Evolutionary conservation across 2,329 filamentous ascomycete species (phyloP).

Genomic region (Fusarium algeriense): DNA sequence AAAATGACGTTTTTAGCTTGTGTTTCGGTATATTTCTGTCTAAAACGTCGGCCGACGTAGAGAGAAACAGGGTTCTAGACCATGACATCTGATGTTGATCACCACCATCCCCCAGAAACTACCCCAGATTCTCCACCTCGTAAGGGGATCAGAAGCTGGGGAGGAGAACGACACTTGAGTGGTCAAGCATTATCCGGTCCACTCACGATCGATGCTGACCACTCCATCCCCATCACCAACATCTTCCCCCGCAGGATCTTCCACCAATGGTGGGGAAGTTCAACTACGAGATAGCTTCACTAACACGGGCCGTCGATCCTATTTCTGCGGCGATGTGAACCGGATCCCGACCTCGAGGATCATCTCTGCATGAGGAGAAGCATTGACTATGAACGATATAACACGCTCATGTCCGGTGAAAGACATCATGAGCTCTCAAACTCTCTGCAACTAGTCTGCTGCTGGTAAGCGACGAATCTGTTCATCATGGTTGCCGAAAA

Average conservation of each 20-base stretch:
- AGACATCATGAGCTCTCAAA: neutral
- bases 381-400: slow-evolving; percentile 19
- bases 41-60: neutral
- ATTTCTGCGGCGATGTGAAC: slow-evolving; percentile 23
- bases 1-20: neutral
- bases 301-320: slow-evolving; percentile 45
- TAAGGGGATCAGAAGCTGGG: slow-evolving; percentile 15
- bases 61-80: slow-evolving; percentile 13
- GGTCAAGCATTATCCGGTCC: slow-evolving; percentile 42
- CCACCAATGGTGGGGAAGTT: slow-evolving; percentile 39
- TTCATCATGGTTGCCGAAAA: slow-evolving; percentile 43
- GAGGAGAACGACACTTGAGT: slow-evolving; percentile 26
- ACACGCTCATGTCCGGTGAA: neutral
- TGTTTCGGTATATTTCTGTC: neutral
- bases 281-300: slow-evolving; percentile 7
- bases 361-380: slow-evolving; percentile 23
- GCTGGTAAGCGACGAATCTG: slow-evolving; percentile 15
- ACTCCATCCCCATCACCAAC: slow-evolving; percentile 11
- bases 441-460: slow-evolving; percentile 4
- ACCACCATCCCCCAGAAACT: slow-evolving; percentile 30
- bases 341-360: slow-evolving; percentile 5
- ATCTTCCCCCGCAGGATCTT: slow-evolving; percentile 39
- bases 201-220: slow-evolving; percentile 29
- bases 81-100: slow-evolving; percentile 4
- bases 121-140: slow-evolving; percentile 44